Percentiles rank a stretch among this genome's conserved stretches.
phyloP scores from a whole-genome alignment of 257 asterid genomes.

The Asclepias syriaca region DNA sequence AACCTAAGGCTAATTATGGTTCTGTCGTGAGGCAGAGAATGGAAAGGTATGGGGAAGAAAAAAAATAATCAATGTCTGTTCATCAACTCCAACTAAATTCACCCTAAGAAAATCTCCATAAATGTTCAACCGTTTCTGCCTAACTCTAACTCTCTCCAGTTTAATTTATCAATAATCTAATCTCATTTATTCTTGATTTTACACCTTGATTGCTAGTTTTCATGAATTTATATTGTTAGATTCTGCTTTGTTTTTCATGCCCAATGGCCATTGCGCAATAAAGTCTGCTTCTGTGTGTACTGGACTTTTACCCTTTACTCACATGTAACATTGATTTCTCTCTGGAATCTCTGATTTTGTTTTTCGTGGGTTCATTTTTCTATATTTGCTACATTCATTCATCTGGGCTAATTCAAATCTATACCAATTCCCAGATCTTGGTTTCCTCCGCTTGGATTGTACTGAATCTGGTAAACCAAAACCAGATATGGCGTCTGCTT shows the following conservation, averaged over 20 bases:
- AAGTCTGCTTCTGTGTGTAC: neutral
- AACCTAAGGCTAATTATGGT: neutral
- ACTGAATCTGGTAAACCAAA: conserved; percentile 7
- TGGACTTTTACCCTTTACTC: neutral
- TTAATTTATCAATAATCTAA: neutral
- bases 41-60: neutral
- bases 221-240: neutral
- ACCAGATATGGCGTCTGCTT: conserved; percentile 38
- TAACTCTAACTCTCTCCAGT: conserved; percentile 9
- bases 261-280: neutral
- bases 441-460: conserved; percentile 10
- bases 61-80: conserved; percentile 15
- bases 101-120: neutral
- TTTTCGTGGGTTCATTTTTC: neutral
- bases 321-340: neutral
- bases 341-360: neutral
- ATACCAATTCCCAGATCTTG: conserved; percentile 14
- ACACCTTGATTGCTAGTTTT: neutral
- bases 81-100: conserved; percentile 26
- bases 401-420: neutral
- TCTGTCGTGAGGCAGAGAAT: neutral
- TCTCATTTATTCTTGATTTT: neutral
- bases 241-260: neutral
- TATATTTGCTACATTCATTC: neutral
- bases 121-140: conserved; percentile 31